A percentile compares a stretch with the other conserved stretches of the same genome.
These are phyloP conservation scores for Spizellomyces sp. DNA, from an alignment of 192 early-diverging fungal species.

Conservation along the genomic window DNA sequence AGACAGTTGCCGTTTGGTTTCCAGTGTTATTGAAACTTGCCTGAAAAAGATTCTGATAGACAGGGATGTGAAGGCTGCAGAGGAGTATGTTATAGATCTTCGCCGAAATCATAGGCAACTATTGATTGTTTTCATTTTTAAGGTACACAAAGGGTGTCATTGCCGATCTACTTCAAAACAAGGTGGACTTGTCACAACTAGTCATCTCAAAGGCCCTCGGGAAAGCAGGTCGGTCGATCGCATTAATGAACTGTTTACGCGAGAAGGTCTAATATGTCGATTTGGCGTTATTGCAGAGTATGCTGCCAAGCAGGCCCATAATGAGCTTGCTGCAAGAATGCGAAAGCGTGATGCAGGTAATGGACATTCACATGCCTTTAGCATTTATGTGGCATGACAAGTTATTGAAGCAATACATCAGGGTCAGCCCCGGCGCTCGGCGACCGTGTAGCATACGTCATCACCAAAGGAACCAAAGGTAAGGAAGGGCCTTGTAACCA, in stretches of 20 bases:
- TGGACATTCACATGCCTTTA: not conserved
- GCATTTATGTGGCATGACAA: not conserved
- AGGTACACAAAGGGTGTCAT: constrained; percentile 76
- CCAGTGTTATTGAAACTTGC: constrained; percentile 89
- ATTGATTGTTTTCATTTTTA: constrained; percentile 52
- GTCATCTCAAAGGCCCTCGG: constrained; percentile 95
- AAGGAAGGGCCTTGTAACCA: not conserved
- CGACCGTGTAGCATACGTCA: constrained; percentile 96
- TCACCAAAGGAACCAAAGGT: constrained; percentile 81
- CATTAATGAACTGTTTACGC: not conserved
- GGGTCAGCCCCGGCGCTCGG: constrained; percentile 93
- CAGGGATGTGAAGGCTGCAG: constrained; percentile 81
- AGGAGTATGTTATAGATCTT: constrained; percentile 49
- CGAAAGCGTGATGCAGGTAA: constrained; percentile 85
- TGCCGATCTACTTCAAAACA: constrained; percentile 92
- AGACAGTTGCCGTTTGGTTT: constrained; percentile 92
- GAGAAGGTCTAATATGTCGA: not conserved
- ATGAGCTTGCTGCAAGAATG: constrained; percentile 96
- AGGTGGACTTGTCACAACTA: constrained; percentile 93
- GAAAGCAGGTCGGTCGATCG: constrained; percentile 64
- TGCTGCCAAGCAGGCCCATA: constrained; percentile 92
- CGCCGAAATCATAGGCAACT: not conserved
- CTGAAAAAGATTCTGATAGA: constrained; percentile 90
- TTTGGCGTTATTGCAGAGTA: constrained; percentile 63
- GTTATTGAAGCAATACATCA: not conserved